Evolutionary conservation across 78 protist species (phyloP).

Genomic region (Cavenderia fasciculata): DNA sequence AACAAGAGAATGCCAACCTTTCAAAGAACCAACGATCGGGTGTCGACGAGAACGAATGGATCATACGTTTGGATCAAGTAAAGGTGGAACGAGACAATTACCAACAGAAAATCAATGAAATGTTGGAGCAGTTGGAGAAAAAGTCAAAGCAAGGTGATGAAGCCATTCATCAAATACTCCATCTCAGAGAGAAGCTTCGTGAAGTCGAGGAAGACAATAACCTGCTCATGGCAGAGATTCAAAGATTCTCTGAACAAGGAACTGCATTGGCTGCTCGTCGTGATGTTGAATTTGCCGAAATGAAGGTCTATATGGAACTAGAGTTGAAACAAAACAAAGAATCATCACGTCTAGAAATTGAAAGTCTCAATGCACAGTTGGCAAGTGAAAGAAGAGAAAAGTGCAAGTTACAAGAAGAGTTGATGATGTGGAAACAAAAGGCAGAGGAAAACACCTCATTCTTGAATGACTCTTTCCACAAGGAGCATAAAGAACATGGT

Average conservation of each 20-base stretch:
- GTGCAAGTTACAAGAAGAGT: constrained; percentile 28
- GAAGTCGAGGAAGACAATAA: constrained; percentile 10
- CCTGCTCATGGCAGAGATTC: neutral
- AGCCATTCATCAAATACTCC: neutral
- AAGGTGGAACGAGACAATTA: too few relatives aligned
- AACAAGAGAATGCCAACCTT: too few relatives aligned
- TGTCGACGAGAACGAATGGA: too few relatives aligned
- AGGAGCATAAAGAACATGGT: constrained; percentile 13
- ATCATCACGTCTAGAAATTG: neutral
- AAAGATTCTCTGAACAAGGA: neutral
- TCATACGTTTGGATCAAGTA: too few relatives aligned
- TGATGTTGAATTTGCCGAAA: neutral
- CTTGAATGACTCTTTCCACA: constrained; percentile 8
- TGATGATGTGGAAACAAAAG: constrained; percentile 10
- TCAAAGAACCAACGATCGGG: too few relatives aligned
- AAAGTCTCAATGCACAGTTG: neutral
- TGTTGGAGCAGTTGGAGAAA: neutral
- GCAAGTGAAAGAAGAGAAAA: constrained; percentile 31
- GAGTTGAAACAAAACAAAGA: constrained; percentile 5
- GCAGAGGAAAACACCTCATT: constrained; percentile 9
- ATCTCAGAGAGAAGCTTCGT: neutral
- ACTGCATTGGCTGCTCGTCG: neutral
- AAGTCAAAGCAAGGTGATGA: neutral
- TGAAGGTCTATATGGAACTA: neutral
- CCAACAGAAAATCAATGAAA: too few relatives aligned